A percentile compares a stretch with the other conserved stretches of the same genome.
Conservation (phyloP, 805 yeast genomes). For the Spathaspora passalidarum region DNA sequence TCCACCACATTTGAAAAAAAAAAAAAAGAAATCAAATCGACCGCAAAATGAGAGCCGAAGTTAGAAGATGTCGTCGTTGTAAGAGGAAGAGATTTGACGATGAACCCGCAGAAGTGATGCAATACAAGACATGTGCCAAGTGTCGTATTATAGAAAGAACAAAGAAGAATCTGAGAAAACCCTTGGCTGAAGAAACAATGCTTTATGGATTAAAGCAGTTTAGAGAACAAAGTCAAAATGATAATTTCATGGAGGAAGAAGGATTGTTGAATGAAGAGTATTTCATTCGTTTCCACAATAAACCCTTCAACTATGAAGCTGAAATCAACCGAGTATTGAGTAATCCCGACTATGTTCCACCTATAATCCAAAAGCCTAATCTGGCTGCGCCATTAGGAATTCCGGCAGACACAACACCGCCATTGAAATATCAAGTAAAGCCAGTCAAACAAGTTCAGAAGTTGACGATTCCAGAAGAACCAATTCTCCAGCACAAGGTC, state of each 20-base stretch:
- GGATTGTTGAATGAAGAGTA: constrained; percentile 16
- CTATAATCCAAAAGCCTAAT: constrained; percentile 6
- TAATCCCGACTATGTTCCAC: constrained; percentile 13
- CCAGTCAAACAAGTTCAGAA: constrained; percentile 2
- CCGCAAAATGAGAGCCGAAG: constrained; percentile 12
- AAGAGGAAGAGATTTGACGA: constrained; percentile 53
- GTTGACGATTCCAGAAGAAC: neutral
- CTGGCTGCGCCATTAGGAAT: neutral
- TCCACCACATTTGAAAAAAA: too few relatives aligned
- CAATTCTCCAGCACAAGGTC: neutral
- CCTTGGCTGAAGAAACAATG: constrained; percentile 46
- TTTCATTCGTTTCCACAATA: constrained; percentile 11
- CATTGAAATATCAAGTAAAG: neutral
- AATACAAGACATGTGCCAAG: constrained; percentile 57
- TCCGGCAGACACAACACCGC: neutral
- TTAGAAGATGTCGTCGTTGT: constrained; percentile 52
- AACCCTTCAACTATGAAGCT: constrained; percentile 13
- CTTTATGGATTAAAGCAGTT: constrained; percentile 44
- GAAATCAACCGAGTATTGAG: constrained; percentile 10
- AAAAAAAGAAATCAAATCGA: neutral
- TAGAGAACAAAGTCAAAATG: constrained; percentile 34
- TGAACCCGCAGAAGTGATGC: constrained; percentile 54
- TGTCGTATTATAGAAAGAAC: constrained; percentile 54
- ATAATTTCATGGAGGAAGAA: constrained; percentile 32
- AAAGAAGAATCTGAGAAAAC: constrained; percentile 42